Percentiles rank a stretch among this genome's conserved stretches.
Conservation (phyloP, 768 basidiomycete species). For the Pleurotus cornucopiae region DNA sequence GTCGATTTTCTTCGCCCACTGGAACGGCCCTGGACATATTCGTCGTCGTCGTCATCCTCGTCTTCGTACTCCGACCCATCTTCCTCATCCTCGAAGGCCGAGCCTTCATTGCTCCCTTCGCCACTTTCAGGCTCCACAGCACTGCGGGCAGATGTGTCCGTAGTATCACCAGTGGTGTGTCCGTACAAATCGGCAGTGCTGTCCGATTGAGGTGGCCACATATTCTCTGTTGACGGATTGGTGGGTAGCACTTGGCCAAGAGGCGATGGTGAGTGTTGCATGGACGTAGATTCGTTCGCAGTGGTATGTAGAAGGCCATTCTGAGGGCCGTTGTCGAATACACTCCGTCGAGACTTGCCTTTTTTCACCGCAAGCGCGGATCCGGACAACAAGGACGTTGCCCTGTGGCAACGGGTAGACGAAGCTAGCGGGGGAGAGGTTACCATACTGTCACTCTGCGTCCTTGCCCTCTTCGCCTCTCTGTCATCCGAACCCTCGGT, state of each 20-base stretch:
- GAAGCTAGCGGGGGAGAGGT: neutral
- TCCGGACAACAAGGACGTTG: too few relatives aligned
- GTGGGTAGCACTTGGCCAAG: neutral
- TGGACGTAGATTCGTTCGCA: neutral
- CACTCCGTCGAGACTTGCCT: too few relatives aligned
- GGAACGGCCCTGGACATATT: slow-evolving; percentile 4
- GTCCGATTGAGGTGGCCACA: neutral
- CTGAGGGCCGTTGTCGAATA: too few relatives aligned
- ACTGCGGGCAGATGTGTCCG: too few relatives aligned
- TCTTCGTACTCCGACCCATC: slow-evolving; percentile 20
- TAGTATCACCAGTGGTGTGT: too few relatives aligned
- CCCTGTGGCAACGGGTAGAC: neutral
- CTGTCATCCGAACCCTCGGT: too few relatives aligned
- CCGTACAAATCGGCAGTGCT: too few relatives aligned
- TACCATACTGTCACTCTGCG: neutral
- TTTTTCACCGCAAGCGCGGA: too few relatives aligned
- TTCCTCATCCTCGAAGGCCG: slow-evolving; percentile 20
- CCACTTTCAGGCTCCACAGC: neutral
- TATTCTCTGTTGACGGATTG: neutral
- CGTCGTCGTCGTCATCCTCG: slow-evolving; percentile 15
- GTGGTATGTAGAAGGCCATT: neutral
- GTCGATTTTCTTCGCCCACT: neutral
- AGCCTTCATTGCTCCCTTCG: slow-evolving; percentile 11
- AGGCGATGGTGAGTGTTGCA: neutral
- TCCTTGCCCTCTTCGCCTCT: neutral